Conservation (phyloP, 805 yeast genomes). For the Lachancea sp. region DNA sequence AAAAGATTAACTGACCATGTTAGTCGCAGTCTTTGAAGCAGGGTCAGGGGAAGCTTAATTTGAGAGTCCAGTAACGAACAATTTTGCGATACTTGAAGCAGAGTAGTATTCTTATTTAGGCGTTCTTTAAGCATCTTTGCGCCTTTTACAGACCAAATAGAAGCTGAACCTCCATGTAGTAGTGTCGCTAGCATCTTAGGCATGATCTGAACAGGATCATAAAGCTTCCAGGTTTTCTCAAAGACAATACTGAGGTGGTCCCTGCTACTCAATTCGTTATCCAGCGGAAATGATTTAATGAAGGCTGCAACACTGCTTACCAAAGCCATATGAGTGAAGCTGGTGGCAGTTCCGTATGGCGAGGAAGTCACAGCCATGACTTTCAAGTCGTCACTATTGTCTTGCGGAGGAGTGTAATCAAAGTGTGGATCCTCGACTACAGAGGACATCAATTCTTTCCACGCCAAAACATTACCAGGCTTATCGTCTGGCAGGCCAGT, state of each 20-base stretch:
- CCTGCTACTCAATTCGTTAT: slow-evolving; percentile 31
- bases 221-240: slow-evolving; percentile 12
- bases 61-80: slow-evolving; percentile 5
- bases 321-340: slow-evolving; percentile 46
- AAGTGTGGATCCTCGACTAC: slow-evolving; percentile 17
- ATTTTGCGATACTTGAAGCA: slow-evolving; percentile 19
- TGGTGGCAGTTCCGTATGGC: slow-evolving; percentile 21
- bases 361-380: slow-evolving; percentile 27
- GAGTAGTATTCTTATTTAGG: slow-evolving; percentile 15
- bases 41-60: not conserved
- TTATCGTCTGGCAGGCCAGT: slow-evolving; percentile 5
- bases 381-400: slow-evolving; percentile 35
- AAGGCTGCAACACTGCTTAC: slow-evolving; percentile 50
- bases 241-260: slow-evolving; percentile 31
- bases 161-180: slow-evolving; percentile 32
- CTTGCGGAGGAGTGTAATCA: slow-evolving; percentile 28
- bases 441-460: slow-evolving; percentile 21
- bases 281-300: slow-evolving; percentile 33
- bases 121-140: slow-evolving; percentile 7
- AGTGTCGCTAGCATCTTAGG: slow-evolving; percentile 35
- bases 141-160: slow-evolving; percentile 15
- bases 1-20: slow-evolving; percentile 39
- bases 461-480: slow-evolving; percentile 17
- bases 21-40: slow-evolving; percentile 23
- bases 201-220: slow-evolving; percentile 37